Base-by-base conservation (phyloP, 2,329 filamentous ascomycete species). In the Myriosclerotinia curreyana region DNA sequence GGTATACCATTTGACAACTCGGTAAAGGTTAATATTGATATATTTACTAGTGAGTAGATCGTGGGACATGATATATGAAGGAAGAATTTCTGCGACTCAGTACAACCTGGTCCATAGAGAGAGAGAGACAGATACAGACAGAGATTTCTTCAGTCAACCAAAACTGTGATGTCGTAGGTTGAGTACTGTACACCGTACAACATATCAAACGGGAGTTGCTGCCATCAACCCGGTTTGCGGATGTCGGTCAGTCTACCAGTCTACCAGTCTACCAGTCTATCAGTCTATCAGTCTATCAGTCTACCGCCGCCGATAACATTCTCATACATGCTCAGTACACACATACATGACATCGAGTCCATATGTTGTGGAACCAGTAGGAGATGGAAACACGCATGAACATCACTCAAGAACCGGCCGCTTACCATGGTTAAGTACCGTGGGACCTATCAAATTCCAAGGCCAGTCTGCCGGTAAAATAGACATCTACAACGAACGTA, bases 391-490 rank as follows among this genome's bases (percentile, higher is more conserved):
- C 40, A 22, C 28, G 42, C 54, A 58, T 25, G 54, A 58, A 58
- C 54, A 58, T 14, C 20, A 58, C 40, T 34, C 46, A 36, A 46
- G 28, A 38, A n/a, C n/a, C n/a, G n/a, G n/a, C n/a, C 9, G 28
- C 38, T 11, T n/a, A 22, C 38, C 53, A 44, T 22, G 38, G 20
- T 22, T 34, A 12, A 31, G 46, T 8, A 22, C 20, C 42, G 11
- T 58, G 54, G 54, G n/a, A 60, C 56, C n/a, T 60, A 60, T 60
- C 56, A 50, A 60, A 31, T 5, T 5, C 7, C 54, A 25, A 48
- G 54, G 28, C 46, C 46, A 60, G 17, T n/a, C 56, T 60, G 46
- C 44, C 56, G 56, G 46, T 60, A 50, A 60, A 17, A 20, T 46
- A 46, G 42, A 20, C 1, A 20, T 20, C 4, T 11, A 40, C 36